Evolutionary conservation across 305 asterid species (phyloP).

Genomic region (Fraxinus sp.): DNA sequence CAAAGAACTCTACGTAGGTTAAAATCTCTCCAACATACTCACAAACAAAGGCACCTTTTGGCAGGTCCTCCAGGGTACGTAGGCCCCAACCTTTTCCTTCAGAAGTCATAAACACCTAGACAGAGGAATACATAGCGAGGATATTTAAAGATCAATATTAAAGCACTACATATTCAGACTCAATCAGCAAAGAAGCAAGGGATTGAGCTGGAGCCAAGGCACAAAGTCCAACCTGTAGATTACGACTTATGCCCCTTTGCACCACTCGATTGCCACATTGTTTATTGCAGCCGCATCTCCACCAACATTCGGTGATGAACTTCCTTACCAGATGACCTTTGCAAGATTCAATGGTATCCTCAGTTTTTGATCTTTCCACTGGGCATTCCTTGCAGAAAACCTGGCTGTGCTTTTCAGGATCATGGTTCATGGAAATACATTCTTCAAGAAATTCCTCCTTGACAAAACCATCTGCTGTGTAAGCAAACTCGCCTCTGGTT

Average conservation of each 20-base stretch:
- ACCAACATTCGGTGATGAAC: conserved; percentile 79
- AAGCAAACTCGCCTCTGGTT: conserved; percentile 56
- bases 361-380: conserved; percentile 51
- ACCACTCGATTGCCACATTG: conserved; percentile 79
- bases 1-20: conserved; percentile 64
- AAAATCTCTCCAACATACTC: conserved; percentile 84
- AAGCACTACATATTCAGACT: conserved; percentile 4
- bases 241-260: conserved; percentile 64
- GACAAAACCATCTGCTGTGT: conserved; percentile 56
- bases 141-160: conserved; percentile 2
- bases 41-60: conserved; percentile 83
- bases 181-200: conserved; percentile 15
- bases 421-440: conserved; percentile 56
- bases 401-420: conserved; percentile 51
- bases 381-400: conserved; percentile 69
- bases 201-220: conserved; percentile 10
- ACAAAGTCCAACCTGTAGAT: conserved; percentile 53
- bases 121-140: conserved; percentile 22
- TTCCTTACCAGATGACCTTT: conserved; percentile 66
- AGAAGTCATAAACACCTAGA: conserved; percentile 72
- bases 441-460: conserved; percentile 55
- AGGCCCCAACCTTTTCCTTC: conserved; percentile 96
- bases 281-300: conserved; percentile 60
- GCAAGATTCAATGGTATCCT: conserved; percentile 53
- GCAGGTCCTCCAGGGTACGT: conserved; percentile 78